Base-by-base conservation (phyloP, 768 basidiomycete species). In the Boletus vinaceobasis region DNA sequence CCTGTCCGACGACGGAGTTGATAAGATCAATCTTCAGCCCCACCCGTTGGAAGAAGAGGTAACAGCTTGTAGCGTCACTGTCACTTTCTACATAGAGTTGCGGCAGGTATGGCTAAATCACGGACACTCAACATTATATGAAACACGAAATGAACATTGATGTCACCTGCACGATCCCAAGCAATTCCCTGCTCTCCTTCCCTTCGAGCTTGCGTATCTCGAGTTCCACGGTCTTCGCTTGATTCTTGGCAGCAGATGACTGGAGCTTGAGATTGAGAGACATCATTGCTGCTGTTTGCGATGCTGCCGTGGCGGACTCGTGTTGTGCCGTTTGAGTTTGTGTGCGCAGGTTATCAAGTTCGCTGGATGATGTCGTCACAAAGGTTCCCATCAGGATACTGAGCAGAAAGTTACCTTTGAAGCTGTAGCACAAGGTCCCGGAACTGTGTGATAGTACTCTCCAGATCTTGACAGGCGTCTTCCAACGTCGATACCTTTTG, bases 201-300 rank as follows among this genome's bases (percentile, higher is more conserved):
- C 91, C 90, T 65, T 98, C 93, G 50, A 97, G 78, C 59, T 83
- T 86, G 69, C 83, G 84, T 62, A 98, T 74, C 66, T 98, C 97
- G 17, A 95, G 79, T 56, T 98, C 96, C 53, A 98, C 88, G 14
- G 81, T 85, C 69, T 86, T 87, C 6, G 90, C 87, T 63, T 96
- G 95, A 59, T 90, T 90, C 79, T 96, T 97, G 31, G 87, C 79
- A 0, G 89, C 93, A 2, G 93, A 82, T 0, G 90, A 90, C 69
- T 98, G 96, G 6, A 99, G 79, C 69, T 92, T 97, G 70, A 97
- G 80, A 70, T 98, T 98, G 49, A 97, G 77, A 43, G 93, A 93
- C 80, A 98, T 86, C 78, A 98, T 87, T 3, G 90, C 89, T 3
- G 95, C 95, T 0, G 91, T 88, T 64, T 98, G 94, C 1, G 87